Evolutionary conservation across 768 basidiomycete genomes (phyloP), one percentile per base, ranked within the genome.

Genomic region (Mycena galericulata): DNA sequence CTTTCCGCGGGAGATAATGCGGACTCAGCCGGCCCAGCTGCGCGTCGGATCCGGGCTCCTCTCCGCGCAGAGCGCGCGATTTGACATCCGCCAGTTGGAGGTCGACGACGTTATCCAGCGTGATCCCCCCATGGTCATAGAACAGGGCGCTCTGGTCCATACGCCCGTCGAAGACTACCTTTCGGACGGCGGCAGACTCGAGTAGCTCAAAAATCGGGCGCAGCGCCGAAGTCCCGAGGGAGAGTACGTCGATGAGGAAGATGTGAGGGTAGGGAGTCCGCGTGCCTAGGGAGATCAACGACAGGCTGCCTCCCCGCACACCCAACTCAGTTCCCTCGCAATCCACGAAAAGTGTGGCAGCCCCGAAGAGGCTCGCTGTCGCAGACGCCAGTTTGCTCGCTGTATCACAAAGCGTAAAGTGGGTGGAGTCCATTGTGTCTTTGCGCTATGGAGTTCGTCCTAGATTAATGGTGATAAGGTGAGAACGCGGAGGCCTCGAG

Each of bases 121-220:
- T 40, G 29, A 57, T 61, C 32, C 54, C 40, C 24, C 53, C 26
- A 8, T 53, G 47, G 61, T 68, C 30, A 36, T 24, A 68, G n/a
- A n/a, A n/a, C 29, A 68, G 29, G 5, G 67, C 67, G 40, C 47
- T 68, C 47, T 68, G 61, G 18, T 68, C 67, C 60, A 63, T 62
- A 5, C 61, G 36, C n/a, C 61, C 61, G 18, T 68, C 67, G 49
- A 63, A 68, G 14, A 68, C 55, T 18, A 63, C 56, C 40, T 68
- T 68, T 26, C 22, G 36, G 10, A 68, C 43, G 18, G 34, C 14
- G 10, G 4, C 36, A 8, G 59, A 55, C 45, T 24, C 54, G 11
- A 67, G 53, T 12, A 67, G 1, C 26, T 56, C 53, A 54, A 68
- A 68, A 11, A 68, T 47, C n/a, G 67, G 45, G 2, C 26, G 17